phyloP scores from a whole-genome alignment of 192 early-diverging fungal genomes.

The Podila epicladia region DNA sequence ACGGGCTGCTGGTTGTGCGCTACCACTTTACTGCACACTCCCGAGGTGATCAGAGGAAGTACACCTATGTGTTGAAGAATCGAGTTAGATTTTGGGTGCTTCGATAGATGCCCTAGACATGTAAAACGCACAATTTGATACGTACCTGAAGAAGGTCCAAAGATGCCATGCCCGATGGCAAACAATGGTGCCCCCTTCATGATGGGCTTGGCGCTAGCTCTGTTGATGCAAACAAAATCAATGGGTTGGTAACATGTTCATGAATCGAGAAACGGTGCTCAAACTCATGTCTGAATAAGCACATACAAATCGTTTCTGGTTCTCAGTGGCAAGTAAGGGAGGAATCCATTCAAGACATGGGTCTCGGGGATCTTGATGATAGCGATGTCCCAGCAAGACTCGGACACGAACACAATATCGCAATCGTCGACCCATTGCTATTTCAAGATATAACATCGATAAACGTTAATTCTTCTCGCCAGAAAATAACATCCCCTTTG shows the following conservation, averaged over 20 bases:
- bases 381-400: constrained; percentile 53
- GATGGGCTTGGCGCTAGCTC: constrained; percentile 21
- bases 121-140: background rate
- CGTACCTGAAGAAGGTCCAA: constrained; percentile 42
- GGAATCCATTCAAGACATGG: constrained; percentile 34
- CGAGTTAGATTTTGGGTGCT: background rate
- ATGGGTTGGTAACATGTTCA: background rate
- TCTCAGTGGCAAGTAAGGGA: constrained; percentile 32
- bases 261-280: background rate
- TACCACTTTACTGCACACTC: constrained; percentile 43
- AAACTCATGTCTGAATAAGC: background rate
- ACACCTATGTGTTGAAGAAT: constrained; percentile 1
- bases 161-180: constrained; percentile 52
- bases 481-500: background rate
- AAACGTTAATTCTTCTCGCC: background rate
- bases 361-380: constrained; percentile 50
- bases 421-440: constrained; percentile 49
- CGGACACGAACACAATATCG: constrained; percentile 44
- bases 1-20: constrained; percentile 27
- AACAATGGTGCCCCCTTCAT: constrained; percentile 44
- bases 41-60: constrained; percentile 44
- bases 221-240: background rate
- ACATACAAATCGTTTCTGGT: constrained; percentile 30
- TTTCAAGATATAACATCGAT: background rate
- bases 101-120: too few relatives aligned